Evolutionary conservation across 2,329 filamentous ascomycete genomes (phyloP), one percentile per base, ranked within the genome.

Genomic region (Apiospora phragmitis): DNA sequence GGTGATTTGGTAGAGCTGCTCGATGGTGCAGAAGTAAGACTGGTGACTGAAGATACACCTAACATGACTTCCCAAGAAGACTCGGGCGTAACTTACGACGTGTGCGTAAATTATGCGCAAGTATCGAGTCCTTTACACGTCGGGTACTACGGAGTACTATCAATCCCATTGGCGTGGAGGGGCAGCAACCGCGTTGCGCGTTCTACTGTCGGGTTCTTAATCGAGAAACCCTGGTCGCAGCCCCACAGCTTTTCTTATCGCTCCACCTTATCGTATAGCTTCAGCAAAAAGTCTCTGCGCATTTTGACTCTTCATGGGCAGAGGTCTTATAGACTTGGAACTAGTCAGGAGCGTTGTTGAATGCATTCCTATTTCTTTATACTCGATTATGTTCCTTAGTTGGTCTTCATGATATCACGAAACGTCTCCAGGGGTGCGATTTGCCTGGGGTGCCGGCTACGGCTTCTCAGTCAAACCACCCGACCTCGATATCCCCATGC

Each of bases 401-500:
- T 38, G 55, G 55, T 69, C 72, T 75, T 75, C 70, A 83, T 83
- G 82, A 78, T 83, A 73, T 69, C 80, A 68, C 75, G 77, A 72
- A 76, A 75, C 67, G 72, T 79, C 51, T 70, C 77, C 41, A 72
- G 78, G 71, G 76, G 80, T 75, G 78, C 80, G 71, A 77, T 83
- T 73, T 84, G 82, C 77, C 74, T 83, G 68, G 75, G 80, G 77
- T 84, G 82, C 73, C 81, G 76, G 65, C 75, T 83, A 47, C 79
- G 77, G 73, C 77, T 81, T 69, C 77, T 79, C 62, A 72, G 74
- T 38, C 74, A 74, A 70, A 72, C 68, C 55, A 62, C 71, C 65
- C 73, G 71, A 42, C 74, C 72, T 21, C 66, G 69, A 26, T 43
- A 51, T 42, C 69, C 26, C 69, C 69, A 71, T 66, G 55, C 74